These are phyloP conservation scores for Lactifluus pinguis DNA, from an alignment of 768 basidiomycete genomes.

Conservation along the genomic window DNA sequence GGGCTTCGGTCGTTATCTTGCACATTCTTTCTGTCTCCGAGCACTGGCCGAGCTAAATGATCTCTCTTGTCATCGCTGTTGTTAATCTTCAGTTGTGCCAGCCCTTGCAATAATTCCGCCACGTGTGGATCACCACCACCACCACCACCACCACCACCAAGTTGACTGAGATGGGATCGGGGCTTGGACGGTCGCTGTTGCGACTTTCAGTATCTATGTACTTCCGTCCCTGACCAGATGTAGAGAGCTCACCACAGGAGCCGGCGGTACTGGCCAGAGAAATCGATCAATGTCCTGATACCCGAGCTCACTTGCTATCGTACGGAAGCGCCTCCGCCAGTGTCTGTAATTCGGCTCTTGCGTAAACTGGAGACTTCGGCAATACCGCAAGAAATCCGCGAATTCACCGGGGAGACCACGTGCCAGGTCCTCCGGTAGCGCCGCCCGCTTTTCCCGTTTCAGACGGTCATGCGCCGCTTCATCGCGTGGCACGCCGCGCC, in stretches of 20 bases:
- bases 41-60: slow-evolving; percentile 13
- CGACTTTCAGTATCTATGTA: neutral
- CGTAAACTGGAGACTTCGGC: slow-evolving; percentile 57
- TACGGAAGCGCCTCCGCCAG: slow-evolving; percentile 59
- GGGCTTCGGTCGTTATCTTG: neutral
- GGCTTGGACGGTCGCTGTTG: too few species aligned
- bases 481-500: slow-evolving; percentile 71
- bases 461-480: slow-evolving; percentile 52
- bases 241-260: slow-evolving; percentile 23
- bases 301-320: slow-evolving; percentile 51
- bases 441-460: slow-evolving; percentile 53
- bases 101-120: slow-evolving; percentile 3
- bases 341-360: slow-evolving; percentile 57
- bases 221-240: neutral
- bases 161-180: too few species aligned
- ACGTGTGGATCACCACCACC: neutral
- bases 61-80: slow-evolving; percentile 29
- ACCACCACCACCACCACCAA: neutral
- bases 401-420: slow-evolving; percentile 60
- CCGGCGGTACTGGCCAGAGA: slow-evolving; percentile 53
- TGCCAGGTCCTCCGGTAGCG: slow-evolving; percentile 58
- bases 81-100: slow-evolving; percentile 11
- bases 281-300: slow-evolving; percentile 51
- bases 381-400: slow-evolving; percentile 69
- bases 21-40: slow-evolving; percentile 19